Conservation (phyloP, 1,284 basidiomycete genomes). For the Apiotrichum akiyoshidainum region DNA sequence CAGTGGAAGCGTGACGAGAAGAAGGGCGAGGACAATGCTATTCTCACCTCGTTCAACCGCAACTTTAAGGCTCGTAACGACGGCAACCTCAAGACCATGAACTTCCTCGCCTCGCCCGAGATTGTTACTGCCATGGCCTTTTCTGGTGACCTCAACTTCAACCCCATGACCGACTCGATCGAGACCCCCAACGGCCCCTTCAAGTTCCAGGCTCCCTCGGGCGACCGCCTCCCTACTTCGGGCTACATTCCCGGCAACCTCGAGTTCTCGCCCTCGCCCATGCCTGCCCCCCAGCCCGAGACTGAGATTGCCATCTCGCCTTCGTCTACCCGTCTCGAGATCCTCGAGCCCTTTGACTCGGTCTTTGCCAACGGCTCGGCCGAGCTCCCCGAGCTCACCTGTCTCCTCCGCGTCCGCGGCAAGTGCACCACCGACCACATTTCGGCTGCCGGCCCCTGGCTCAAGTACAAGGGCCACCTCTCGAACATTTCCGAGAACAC, state of each 20-base stretch:
- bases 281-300: slow-evolving; percentile 71
- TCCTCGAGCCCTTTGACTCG: slow-evolving; percentile 78
- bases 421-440: slow-evolving; percentile 99
- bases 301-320: slow-evolving; percentile 74
- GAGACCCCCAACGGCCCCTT: slow-evolving; percentile 73
- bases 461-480: slow-evolving; percentile 93
- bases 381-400: slow-evolving; percentile 77
- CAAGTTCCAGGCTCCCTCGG: slow-evolving; percentile 79
- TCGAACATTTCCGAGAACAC: slow-evolving; percentile 96
- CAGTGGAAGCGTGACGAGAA: slow-evolving; percentile 96
- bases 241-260: slow-evolving; percentile 79
- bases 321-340: slow-evolving; percentile 80
- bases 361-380: slow-evolving; percentile 65
- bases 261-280: slow-evolving; percentile 73
- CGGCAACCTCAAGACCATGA: slow-evolving; percentile 80
- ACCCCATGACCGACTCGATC: slow-evolving; percentile 79
- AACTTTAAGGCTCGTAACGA: slow-evolving; percentile 99
- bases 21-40: slow-evolving; percentile 89
- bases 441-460: slow-evolving; percentile 91
- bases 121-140: slow-evolving; percentile 97
- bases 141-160: slow-evolving; percentile 90
- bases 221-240: slow-evolving; percentile 74
- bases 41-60: slow-evolving; percentile 94
- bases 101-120: slow-evolving; percentile 96
- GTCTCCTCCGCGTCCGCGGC: slow-evolving; percentile 85